Evolutionary conservation across 495 filamentous ascomycete species (phyloP).

Genomic region (Pyrenopolyporus hunteri): DNA sequence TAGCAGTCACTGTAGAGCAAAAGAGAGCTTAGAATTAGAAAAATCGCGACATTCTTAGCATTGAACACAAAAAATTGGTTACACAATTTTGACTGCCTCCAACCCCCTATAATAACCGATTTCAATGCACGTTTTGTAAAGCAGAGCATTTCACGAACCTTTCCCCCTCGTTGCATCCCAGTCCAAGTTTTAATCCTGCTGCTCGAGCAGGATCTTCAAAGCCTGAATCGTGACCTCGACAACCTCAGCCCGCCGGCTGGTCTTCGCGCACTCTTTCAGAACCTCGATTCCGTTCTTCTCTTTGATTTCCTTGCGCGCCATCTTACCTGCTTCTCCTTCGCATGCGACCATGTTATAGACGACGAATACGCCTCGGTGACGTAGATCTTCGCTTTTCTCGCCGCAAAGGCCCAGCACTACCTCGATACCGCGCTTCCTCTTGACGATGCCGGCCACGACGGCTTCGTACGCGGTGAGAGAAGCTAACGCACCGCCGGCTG

Average conservation of each 20-base stretch:
- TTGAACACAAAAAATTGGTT: no score
- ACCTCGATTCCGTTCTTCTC: constrained; percentile 62
- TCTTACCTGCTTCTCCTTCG: constrained; percentile 58
- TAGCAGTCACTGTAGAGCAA: no score
- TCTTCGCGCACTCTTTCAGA: constrained; percentile 67
- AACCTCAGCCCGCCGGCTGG: constrained; percentile 66
- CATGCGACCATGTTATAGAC: constrained; percentile 66
- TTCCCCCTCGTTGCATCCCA: no score
- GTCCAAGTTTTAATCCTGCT: constrained; percentile 34
- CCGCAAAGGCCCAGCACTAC: constrained; percentile 74
- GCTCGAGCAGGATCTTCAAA: constrained; percentile 63
- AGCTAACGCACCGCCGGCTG: constrained; percentile 87
- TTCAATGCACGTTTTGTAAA: not conserved
- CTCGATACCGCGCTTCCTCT: constrained; percentile 69
- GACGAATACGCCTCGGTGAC: constrained; percentile 79
- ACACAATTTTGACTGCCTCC: no score
- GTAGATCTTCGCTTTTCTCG: constrained; percentile 76
- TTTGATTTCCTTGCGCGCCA: constrained; percentile 53
- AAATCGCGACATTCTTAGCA: no score
- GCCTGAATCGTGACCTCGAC: constrained; percentile 68
- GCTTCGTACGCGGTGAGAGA: constrained; percentile 78
- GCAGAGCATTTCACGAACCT: not conserved
- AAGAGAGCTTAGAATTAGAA: no score
- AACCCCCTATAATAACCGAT: not conserved
- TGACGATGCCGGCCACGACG: constrained; percentile 70